A percentile compares a stretch with the other conserved stretches of the same genome.
Evolutionary conservation across 192 early-diverging fungal genomes (phyloP).

Genomic region (Jimgerdemannia lactiflua): DNA sequence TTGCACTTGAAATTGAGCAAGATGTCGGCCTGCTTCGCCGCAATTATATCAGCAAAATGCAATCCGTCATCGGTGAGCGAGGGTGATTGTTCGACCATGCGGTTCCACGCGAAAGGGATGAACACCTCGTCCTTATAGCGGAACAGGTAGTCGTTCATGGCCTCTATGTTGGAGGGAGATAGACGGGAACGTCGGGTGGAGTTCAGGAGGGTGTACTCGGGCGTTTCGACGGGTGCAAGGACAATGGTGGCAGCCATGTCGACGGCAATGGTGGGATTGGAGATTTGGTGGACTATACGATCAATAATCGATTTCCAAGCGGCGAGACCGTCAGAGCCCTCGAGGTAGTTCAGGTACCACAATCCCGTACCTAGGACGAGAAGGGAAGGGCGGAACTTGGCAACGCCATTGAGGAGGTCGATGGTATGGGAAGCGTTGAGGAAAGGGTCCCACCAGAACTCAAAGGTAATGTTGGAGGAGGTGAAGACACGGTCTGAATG

Average conservation of each 20-base stretch:
- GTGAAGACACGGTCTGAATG: slow-evolving; percentile 35
- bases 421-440: slow-evolving; percentile 43
- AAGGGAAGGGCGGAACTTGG: slow-evolving; percentile 23
- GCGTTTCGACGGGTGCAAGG: slow-evolving; percentile 36
- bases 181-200: slow-evolving; percentile 44
- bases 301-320: slow-evolving; percentile 45
- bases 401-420: slow-evolving; percentile 12
- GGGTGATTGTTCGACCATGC: slow-evolving; percentile 34
- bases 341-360: slow-evolving; percentile 50
- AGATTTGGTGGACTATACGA: slow-evolving; percentile 22
- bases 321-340: slow-evolving; percentile 23
- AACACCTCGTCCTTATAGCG: slow-evolving; percentile 1
- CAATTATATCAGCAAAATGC: slow-evolving; percentile 55
- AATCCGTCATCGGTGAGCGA: slow-evolving; percentile 63
- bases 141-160: slow-evolving; percentile 56
- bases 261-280: slow-evolving; percentile 15
- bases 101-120: slow-evolving; percentile 50
- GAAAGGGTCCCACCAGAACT: slow-evolving; percentile 76
- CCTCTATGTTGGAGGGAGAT: slow-evolving; percentile 32
- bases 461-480: slow-evolving; percentile 31
- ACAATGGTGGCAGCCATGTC: slow-evolving; percentile 32
- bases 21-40: slow-evolving; percentile 47
- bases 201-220: slow-evolving; percentile 36
- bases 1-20: slow-evolving; percentile 68
- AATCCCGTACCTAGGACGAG: slow-evolving; percentile 54